Evolutionary conservation across 1,139 yeast genomes (phyloP).

Genomic region (Candida smagusa): DNA sequence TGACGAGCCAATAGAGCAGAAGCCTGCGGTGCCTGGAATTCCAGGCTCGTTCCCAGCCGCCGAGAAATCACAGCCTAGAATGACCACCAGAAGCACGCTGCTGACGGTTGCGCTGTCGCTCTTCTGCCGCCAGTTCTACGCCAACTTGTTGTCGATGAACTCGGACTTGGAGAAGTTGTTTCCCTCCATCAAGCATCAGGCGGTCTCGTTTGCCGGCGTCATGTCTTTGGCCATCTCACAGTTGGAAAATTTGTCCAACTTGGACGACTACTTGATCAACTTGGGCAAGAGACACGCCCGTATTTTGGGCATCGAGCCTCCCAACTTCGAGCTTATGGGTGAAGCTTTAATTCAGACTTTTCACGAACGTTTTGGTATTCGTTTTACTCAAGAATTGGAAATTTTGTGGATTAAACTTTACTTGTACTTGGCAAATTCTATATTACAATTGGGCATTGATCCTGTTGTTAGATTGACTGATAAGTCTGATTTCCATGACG

Average conservation of each 20-base stretch:
- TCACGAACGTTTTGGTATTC: constrained; percentile 56
- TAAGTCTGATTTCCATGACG: constrained; percentile 6
- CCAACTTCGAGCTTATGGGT: constrained; percentile 76
- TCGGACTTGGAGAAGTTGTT: constrained; percentile 53
- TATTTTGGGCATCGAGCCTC: constrained; percentile 70
- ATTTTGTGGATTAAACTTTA: constrained; percentile 72
- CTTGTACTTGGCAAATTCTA: constrained; percentile 60
- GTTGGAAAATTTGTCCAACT: constrained; percentile 33
- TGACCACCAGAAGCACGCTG: constrained; percentile 17
- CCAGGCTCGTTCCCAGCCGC: constrained; percentile 28
- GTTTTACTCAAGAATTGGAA: constrained; percentile 50
- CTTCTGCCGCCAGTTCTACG: constrained; percentile 62
- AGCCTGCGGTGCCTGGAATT: constrained; percentile 22
- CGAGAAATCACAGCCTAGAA: constrained; percentile 9
- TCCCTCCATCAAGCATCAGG: constrained; percentile 69
- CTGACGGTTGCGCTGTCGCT: constrained; percentile 43
- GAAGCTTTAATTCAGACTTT: constrained; percentile 72
- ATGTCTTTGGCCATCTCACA: constrained; percentile 56
- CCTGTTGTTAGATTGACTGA: constrained; percentile 38
- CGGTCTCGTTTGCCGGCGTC: constrained; percentile 80
- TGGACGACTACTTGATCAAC: constrained; percentile 60
- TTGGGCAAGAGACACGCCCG: constrained; percentile 77
- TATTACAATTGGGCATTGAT: constrained; percentile 64
- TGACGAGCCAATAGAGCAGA: constrained; percentile 30
- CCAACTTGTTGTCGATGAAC: constrained; percentile 53